A percentile compares a stretch with the other conserved stretches of the same genome.
phyloP scores from a whole-genome alignment of 768 basidiomycete species.

The Pleurotus cornucopiae region DNA sequence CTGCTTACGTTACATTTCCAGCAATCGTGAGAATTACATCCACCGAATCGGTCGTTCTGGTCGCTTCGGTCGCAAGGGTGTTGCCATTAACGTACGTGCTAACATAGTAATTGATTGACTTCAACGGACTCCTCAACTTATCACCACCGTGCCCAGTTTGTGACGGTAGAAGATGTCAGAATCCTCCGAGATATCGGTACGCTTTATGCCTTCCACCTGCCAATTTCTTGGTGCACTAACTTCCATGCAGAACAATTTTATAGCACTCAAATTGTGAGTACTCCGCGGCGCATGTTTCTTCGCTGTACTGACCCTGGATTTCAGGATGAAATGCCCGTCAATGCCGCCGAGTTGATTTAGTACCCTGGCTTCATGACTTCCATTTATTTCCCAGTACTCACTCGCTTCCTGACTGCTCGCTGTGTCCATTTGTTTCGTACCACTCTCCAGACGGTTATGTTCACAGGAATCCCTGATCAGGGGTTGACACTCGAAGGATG shows the following conservation, averaged over 20 bases:
- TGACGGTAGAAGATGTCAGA: constrained; percentile 92
- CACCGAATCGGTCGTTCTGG: constrained; percentile 99
- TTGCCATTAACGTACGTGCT: constrained; percentile 89
- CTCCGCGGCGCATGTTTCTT: constrained; percentile 8
- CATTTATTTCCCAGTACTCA: not conserved
- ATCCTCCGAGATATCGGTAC: constrained; percentile 95
- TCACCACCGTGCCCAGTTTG: constrained; percentile 51
- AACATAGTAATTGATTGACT: not conserved
- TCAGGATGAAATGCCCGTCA: constrained; percentile 98
- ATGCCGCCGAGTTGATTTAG: constrained; percentile 95
- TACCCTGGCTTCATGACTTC: not conserved
- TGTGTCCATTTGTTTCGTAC: too few relatives aligned
- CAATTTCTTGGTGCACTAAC: constrained; percentile 7
- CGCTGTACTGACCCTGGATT: constrained; percentile 17
- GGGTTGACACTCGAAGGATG: not conserved
- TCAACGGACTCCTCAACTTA: constrained; percentile 13
- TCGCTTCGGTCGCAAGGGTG: constrained; percentile 98
- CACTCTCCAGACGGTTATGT: not conserved
- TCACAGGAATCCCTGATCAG: not conserved
- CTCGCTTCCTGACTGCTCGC: not conserved
- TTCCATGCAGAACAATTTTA: constrained; percentile 82
- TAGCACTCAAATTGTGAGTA: constrained; percentile 83
- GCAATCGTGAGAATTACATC: constrained; percentile 98
- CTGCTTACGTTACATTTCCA: constrained; percentile 23
- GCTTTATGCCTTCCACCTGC: constrained; percentile 16